Evolutionary conservation across 108 stramenopile genomes (phyloP).

Genomic region (Cyclotella cryptica): DNA sequence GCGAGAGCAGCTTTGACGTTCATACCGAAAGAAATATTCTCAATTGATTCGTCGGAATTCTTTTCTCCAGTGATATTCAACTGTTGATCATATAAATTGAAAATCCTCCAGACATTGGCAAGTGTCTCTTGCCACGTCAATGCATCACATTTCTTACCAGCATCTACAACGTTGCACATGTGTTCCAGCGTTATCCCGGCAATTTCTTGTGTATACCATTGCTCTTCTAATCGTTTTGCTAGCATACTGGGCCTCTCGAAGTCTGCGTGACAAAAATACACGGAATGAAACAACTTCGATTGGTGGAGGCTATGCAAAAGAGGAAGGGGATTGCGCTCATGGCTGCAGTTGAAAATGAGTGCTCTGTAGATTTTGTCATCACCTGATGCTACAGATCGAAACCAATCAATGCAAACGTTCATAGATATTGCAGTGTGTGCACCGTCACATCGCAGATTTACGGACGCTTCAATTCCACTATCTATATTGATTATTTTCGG

Average conservation of each 20-base stretch:
- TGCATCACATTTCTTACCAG: neutral
- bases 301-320: conserved; percentile 49
- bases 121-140: conserved; percentile 40
- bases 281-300: conserved; percentile 54
- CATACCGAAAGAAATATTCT: conserved; percentile 46
- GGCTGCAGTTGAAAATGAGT: conserved; percentile 84
- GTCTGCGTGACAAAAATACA: conserved; percentile 72
- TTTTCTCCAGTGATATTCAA: neutral
- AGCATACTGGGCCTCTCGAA: conserved; percentile 75
- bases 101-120: conserved; percentile 40
- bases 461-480: conserved; percentile 7
- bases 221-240: conserved; percentile 52
- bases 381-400: conserved; percentile 25
- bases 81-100: conserved; percentile 17
- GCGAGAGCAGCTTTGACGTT: conserved; percentile 62
- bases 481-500: conserved; percentile 2
- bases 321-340: conserved; percentile 83
- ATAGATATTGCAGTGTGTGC: conserved; percentile 83
- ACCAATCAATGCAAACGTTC: conserved; percentile 73
- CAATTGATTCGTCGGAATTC: neutral
- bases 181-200: conserved; percentile 9
- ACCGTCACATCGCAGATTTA: conserved; percentile 69
- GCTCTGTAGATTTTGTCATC: conserved; percentile 19
- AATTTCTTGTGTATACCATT: conserved; percentile 27
- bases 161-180: conserved; percentile 12